Conservation (phyloP, 2,329 filamentous ascomycete genomes). For the Penicillium psychrosexuale region DNA sequence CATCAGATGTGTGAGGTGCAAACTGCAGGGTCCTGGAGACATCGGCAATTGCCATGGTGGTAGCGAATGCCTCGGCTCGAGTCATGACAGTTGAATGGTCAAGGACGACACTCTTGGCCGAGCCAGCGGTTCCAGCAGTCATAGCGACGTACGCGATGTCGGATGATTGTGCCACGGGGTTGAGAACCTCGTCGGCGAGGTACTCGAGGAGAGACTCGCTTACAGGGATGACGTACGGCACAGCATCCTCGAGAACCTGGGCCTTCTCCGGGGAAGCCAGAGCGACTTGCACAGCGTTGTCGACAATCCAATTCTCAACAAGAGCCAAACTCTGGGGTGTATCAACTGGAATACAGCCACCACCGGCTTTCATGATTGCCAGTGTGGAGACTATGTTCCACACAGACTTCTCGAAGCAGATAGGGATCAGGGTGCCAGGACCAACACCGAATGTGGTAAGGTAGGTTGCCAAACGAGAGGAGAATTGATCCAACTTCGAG, state of each 20-base stretch:
- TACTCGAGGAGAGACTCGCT: slow-evolving; percentile 36
- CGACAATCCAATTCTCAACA: slow-evolving; percentile 40
- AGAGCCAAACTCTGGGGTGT: slow-evolving; percentile 29
- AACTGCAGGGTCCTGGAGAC: slow-evolving; percentile 40
- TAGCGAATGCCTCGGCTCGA: slow-evolving; percentile 30
- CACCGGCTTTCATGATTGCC: slow-evolving; percentile 32
- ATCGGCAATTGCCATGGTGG: slow-evolving; percentile 19
- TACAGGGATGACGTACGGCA: slow-evolving; percentile 40
- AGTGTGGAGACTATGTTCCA: slow-evolving; percentile 32
- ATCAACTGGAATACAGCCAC: slow-evolving; percentile 38
- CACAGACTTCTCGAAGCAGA: slow-evolving; percentile 29
- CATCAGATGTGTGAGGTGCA: slow-evolving; percentile 47
- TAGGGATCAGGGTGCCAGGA: slow-evolving; percentile 26
- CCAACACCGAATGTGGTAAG: slow-evolving; percentile 30
- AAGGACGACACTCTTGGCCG: slow-evolving; percentile 37
- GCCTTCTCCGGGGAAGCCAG: slow-evolving; percentile 39
- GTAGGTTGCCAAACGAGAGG: slow-evolving; percentile 32
- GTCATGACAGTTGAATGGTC: slow-evolving; percentile 34
- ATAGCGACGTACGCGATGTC: slow-evolving; percentile 36
- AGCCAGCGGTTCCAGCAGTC: slow-evolving; percentile 33
- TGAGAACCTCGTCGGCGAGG: slow-evolving; percentile 20
- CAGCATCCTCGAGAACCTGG: slow-evolving; percentile 41
- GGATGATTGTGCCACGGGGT: slow-evolving; percentile 8
- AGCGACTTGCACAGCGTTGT: slow-evolving; percentile 40
- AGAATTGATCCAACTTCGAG: slow-evolving; percentile 32